Evolutionary conservation across 169 alveolate species (phyloP), one percentile per base, ranked within the genome.

Genomic region (Neospora caninum): DNA sequence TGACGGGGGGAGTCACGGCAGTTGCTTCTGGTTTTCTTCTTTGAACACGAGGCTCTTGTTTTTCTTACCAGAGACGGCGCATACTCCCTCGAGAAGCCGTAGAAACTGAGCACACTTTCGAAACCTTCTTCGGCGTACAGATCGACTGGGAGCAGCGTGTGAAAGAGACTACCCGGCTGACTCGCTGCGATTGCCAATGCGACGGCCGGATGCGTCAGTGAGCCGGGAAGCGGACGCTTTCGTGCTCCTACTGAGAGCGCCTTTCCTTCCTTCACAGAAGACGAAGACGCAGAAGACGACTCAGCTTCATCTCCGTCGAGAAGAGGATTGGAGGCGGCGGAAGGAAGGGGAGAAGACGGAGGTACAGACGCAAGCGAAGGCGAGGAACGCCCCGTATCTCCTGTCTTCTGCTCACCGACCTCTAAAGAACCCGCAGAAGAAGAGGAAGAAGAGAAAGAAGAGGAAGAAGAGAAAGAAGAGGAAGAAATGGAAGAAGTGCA

Each of bases 141-240:
- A 42, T 64, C 88, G 45, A 83, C 80, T 31, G 95, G 95, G 0
- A 92, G 88, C 22, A 92, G 42, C 25, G 78, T 29, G 54, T 92
- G 95, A 64, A 92, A 92, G 80, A 92, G 93, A 64, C 95, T 86
- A 45, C 95, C 95, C 38, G 95, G 93, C 67, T 92, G 70, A n/a
- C 92, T 83, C 20, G 58, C 92, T 25, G 95, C 92, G 36, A 84
- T 49, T 42, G 88, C 95, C 58, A 92, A 86, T 0, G 86, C 86
- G 29, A 78, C 49, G 31, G 86, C 82, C 18, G 82, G 58, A 49
- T 49, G 58, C 58, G 58, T 49, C 58, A 49, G 13, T 7, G 58
- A 49, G 13, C 13, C 22, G 22, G 58, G 4, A 7, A 13, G 13
- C 58, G 13, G 13, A 4, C 22, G 22, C 58, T 49, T 49, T 4